Evolutionary conservation across 192 early-diverging fungal genomes (phyloP), one percentile per base, ranked within the genome.

Genomic region (Chytriomyces confervae): DNA sequence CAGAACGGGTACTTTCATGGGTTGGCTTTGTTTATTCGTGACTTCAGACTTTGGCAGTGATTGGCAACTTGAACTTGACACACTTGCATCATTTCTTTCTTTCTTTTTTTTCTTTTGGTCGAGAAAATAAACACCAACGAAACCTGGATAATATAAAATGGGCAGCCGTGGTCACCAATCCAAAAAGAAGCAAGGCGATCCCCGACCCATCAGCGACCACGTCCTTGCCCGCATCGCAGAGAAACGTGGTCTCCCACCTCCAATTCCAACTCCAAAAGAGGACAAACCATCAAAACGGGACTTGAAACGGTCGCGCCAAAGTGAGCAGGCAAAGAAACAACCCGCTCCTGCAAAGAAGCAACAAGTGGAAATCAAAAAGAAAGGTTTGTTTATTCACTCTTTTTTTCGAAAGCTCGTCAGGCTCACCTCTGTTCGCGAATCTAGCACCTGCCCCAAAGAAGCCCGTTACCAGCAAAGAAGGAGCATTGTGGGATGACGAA

Each of bases 1-100:
- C 92, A 98, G 89, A 84, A 79, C 6, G 93, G 91, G 0, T 98
- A 97, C 80, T 96, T 94, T 86, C 93, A 94, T 57, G 72, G 83
- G 3, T 92, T 98, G 23, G 78, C 82, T 18, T 71, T 51, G 5
- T 92, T 92, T 82, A 76, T 72, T 79, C 11, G 76, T 49, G 47
- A 49, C 36, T 36, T 4, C 36, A 36, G 36, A 36, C 36, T 2
- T 36, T 36, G 5, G 53, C 13, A 57, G 53, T 57, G 53, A n/a
- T 57, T 0, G 5, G 53, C 20, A n/a, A 13, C 53, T 57, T 13
- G 53, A n/a, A n/a, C 53, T 20, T 57, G 53, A 57, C 16, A n/a
- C 4, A 27, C 24, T 27, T 27, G 24, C 24, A 27, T 65, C 11
- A 13, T 27, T 27, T n/a, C 50, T 70, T 70, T 70, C 29, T 70